Conservation (phyloP, 331 rosid genomes). For the Spiraea crenata region DNA sequence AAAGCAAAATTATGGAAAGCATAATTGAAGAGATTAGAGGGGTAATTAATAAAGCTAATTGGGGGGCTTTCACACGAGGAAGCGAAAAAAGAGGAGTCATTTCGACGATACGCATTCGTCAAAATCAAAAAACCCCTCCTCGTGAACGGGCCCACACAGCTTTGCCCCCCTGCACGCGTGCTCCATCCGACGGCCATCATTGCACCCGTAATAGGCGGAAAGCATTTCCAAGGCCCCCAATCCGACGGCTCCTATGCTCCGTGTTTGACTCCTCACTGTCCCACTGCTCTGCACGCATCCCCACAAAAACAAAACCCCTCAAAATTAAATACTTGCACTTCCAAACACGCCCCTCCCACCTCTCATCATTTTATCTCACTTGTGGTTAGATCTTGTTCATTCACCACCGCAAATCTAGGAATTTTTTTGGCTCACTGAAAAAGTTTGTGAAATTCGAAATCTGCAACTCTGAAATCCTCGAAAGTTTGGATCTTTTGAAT, state of each 20-base stretch:
- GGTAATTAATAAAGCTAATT: background rate
- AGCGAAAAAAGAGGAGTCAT: slow-evolving; percentile 25
- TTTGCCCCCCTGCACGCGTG: slow-evolving; percentile 74
- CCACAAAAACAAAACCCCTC: slow-evolving; percentile 8
- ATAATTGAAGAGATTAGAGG: background rate
- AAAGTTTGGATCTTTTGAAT: background rate
- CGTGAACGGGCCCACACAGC: slow-evolving; percentile 48
- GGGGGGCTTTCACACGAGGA: slow-evolving; percentile 30
- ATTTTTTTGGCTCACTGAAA: slow-evolving; percentile 17
- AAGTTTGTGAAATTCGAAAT: background rate
- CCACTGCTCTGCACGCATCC: slow-evolving; percentile 31
- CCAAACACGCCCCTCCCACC: slow-evolving; percentile 15
- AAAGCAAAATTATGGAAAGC: slow-evolving; percentile 9
- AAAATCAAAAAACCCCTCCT: slow-evolving; percentile 22
- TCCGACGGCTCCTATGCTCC: slow-evolving; percentile 67
- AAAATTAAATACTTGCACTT: slow-evolving; percentile 30
- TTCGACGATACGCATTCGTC: slow-evolving; percentile 51
- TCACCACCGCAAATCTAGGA: slow-evolving; percentile 38
- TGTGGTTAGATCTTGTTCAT: slow-evolving; percentile 27
- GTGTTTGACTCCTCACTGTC: slow-evolving; percentile 51
- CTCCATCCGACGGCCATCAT: slow-evolving; percentile 61
- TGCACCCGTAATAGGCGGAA: slow-evolving; percentile 64
- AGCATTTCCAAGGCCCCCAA: slow-evolving; percentile 57
- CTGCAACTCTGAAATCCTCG: background rate
- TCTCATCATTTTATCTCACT: background rate